A percentile compares a stretch with the other conserved stretches of the same genome.
These are phyloP conservation scores for Pelargonium citronellum DNA, from an alignment of 441 rosid genomes.

Conservation along the genomic window DNA sequence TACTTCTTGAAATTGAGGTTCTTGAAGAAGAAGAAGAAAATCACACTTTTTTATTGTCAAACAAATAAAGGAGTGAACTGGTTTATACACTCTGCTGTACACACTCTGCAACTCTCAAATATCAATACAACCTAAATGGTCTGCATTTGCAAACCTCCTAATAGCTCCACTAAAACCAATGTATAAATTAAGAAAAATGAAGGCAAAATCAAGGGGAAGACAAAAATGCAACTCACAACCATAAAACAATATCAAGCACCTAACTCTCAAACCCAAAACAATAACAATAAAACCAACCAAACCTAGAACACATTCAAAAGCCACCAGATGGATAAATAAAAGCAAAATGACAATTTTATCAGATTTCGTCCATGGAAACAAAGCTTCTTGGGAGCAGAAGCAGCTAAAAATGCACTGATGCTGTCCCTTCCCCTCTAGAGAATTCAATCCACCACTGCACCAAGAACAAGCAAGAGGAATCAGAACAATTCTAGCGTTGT, in stretches of 20 bases:
- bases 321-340: conserved; percentile 23
- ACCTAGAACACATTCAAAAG: conserved; percentile 32
- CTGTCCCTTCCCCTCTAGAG: conserved; percentile 53
- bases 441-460: conserved; percentile 33
- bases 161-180: conserved; percentile 24
- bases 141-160: conserved; percentile 36
- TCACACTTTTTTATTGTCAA: conserved; percentile 37
- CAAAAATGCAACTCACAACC: conserved; percentile 51
- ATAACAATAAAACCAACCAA: conserved; percentile 8
- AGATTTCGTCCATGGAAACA: conserved; percentile 29
- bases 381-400: conserved; percentile 66
- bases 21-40: background rate
- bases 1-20: too few species aligned
- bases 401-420: conserved; percentile 79
- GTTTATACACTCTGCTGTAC: conserved; percentile 52
- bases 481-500: conserved; percentile 7
- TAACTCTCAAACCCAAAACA: conserved; percentile 31
- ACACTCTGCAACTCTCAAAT: conserved; percentile 43
- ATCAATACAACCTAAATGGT: conserved; percentile 35
- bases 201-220: conserved; percentile 5
- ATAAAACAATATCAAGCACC: conserved; percentile 36
- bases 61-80: conserved; percentile 28
- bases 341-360: conserved; percentile 17
- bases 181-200: conserved; percentile 8
- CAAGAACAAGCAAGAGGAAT: conserved; percentile 17